Conservation (phyloP, 2,329 filamentous ascomycete genomes). For the Penicillium sclerotiorum region DNA sequence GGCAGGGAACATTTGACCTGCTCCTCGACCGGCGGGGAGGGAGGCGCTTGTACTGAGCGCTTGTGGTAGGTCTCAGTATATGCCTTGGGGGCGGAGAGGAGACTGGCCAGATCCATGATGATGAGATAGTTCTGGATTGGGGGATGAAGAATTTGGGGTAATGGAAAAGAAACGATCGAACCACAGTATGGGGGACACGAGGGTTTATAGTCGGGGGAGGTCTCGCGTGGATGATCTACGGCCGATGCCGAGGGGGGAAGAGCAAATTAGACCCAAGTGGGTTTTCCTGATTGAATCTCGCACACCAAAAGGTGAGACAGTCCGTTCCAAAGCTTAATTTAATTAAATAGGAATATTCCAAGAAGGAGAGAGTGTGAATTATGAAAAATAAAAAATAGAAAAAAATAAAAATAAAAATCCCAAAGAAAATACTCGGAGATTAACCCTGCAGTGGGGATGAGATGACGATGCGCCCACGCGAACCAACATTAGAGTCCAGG, state of each 20-base stretch:
- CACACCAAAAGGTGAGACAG: slow-evolving; percentile 23
- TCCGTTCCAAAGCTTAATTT: slow-evolving; percentile 31
- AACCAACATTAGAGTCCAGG: too few relatives aligned
- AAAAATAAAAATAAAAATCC: background rate
- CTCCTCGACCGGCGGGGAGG: slow-evolving; percentile 47
- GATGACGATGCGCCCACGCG: slow-evolving; percentile 9
- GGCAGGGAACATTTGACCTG: slow-evolving; percentile 79
- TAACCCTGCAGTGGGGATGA: slow-evolving; percentile 11
- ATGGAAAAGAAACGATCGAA: background rate
- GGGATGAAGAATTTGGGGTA: slow-evolving; percentile 4
- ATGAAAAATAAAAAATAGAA: background rate
- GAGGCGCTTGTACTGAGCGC: slow-evolving; percentile 35
- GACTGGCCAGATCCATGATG: slow-evolving; percentile 41
- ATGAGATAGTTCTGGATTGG: background rate
- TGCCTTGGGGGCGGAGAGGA: slow-evolving; percentile 34
- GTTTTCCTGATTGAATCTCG: slow-evolving; percentile 7
- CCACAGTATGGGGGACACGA: slow-evolving; percentile 19
- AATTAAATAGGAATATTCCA: slow-evolving; percentile 14
- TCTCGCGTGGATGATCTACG: slow-evolving; percentile 26
- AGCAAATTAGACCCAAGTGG: background rate
- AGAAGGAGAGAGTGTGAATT: background rate
- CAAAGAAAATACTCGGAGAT: slow-evolving; percentile 10
- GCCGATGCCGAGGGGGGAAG: slow-evolving; percentile 19
- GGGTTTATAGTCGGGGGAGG: slow-evolving; percentile 27
- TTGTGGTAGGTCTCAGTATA: slow-evolving; percentile 30